Evolutionary conservation across 768 basidiomycete species (phyloP).

Genomic region (Cubamyces sp.): DNA sequence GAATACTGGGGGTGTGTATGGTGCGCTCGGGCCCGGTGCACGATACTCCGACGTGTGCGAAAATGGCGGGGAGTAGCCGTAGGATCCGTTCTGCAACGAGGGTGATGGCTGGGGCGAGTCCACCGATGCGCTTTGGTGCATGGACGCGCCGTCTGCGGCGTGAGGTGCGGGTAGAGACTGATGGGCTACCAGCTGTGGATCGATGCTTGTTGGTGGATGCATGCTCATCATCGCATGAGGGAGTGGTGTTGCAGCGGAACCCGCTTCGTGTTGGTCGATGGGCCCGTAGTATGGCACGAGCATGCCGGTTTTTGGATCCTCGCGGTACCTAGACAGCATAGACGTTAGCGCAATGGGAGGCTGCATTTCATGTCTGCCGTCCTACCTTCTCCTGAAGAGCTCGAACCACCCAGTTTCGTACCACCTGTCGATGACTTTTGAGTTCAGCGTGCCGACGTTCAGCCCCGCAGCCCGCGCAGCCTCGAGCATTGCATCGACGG

Average conservation of each 20-base stretch:
- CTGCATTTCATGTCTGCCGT: not conserved
- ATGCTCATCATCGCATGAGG: conserved; percentile 6
- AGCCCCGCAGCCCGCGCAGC: conserved; percentile 65
- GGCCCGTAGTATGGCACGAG: conserved; percentile 27
- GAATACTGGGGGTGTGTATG: not conserved
- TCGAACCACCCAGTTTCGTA: conserved; percentile 77
- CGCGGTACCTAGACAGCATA: conserved; percentile 21
- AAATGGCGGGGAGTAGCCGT: not conserved
- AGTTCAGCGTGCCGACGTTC: conserved; percentile 74
- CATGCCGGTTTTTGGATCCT: conserved; percentile 32
- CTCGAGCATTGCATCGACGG: conserved; percentile 74
- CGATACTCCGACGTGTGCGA: conserved; percentile 11
- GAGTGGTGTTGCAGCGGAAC: not conserved
- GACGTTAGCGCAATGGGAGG: not conserved
- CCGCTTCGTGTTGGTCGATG: conserved; percentile 2
- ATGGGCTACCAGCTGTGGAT: conserved; percentile 18
- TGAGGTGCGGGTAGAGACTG: not conserved
- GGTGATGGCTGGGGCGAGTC: not conserved
- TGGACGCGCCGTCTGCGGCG: not conserved
- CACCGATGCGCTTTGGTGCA: not conserved
- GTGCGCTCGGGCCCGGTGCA: not conserved
- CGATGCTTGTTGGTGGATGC: conserved; percentile 10
- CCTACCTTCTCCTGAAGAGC: conserved; percentile 69
- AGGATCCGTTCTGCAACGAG: not conserved
- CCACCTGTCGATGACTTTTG: conserved; percentile 80